phyloP scores from a whole-genome alignment of 1,284 basidiomycete genomes.

The Ganoderma multipileum region DNA sequence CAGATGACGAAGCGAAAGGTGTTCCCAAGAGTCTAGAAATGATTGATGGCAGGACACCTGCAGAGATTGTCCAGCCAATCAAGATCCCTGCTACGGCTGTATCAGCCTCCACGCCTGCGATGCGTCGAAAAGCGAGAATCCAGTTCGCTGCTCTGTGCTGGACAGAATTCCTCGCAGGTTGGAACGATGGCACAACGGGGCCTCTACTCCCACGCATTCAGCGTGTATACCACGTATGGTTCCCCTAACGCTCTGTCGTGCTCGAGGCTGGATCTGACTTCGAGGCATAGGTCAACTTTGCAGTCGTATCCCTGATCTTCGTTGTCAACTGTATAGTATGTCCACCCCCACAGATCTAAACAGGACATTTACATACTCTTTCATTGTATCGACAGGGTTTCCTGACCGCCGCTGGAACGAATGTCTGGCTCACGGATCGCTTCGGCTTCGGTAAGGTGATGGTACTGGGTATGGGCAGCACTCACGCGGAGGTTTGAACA shows the following conservation, averaged over 20 bases:
- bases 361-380: too few species aligned
- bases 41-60: neutral
- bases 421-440: constrained; percentile 57
- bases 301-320: constrained; percentile 62
- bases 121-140: constrained; percentile 35
- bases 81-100: constrained; percentile 13
- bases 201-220: constrained; percentile 66
- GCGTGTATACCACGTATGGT: constrained; percentile 54
- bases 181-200: constrained; percentile 69
- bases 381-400: constrained; percentile 48
- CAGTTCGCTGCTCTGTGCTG: constrained; percentile 51
- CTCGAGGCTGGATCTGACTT: neutral
- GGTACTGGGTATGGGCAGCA: neutral
- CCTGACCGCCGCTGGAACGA: constrained; percentile 52
- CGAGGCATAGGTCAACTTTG: constrained; percentile 45
- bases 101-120: constrained; percentile 19
- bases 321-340: constrained; percentile 59
- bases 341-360: neutral
- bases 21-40: constrained; percentile 18
- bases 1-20: constrained; percentile 13
- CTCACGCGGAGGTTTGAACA: too few species aligned
- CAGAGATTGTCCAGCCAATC: constrained; percentile 11
- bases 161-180: constrained; percentile 57
- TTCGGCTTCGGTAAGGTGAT: constrained; percentile 64
- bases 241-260: neutral